Conservation (phyloP, 768 basidiomycete genomes). For the Panaeolus papilionaceus region DNA sequence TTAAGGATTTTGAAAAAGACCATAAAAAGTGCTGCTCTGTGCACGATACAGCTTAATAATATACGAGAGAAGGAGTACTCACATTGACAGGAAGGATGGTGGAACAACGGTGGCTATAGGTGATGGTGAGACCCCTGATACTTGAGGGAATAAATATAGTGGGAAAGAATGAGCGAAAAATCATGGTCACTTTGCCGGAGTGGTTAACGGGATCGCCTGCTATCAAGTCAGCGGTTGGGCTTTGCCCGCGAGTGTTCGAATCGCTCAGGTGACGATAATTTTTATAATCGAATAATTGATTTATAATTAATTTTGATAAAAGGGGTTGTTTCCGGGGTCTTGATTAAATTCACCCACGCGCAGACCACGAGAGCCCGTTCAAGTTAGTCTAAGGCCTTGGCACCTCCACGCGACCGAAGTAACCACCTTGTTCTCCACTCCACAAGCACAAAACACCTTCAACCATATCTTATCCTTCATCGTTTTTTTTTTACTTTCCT, state of each 20-base stretch:
- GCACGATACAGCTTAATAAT: background rate
- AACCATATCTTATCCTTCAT: slow-evolving; percentile 23
- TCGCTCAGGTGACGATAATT: slow-evolving; percentile 39
- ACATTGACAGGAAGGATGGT: slow-evolving; percentile 9
- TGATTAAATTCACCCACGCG: slow-evolving; percentile 42
- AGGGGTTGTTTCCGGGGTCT: slow-evolving; percentile 26
- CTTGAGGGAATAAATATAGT: background rate
- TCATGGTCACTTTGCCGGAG: slow-evolving; percentile 87
- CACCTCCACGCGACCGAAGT: slow-evolving; percentile 47
- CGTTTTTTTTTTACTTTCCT: slow-evolving; percentile 16
- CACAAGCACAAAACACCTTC: slow-evolving; percentile 21
- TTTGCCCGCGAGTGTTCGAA: slow-evolving; percentile 42
- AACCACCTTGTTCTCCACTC: slow-evolving; percentile 31
- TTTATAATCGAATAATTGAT: slow-evolving; percentile 19
- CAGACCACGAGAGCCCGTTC: slow-evolving; percentile 45
- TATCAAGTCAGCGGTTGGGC: slow-evolving; percentile 42
- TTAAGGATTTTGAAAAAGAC: background rate
- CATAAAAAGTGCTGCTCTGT: background rate
- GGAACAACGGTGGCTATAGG: slow-evolving; percentile 11
- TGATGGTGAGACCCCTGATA: background rate
- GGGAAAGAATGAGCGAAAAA: background rate
- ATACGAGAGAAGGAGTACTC: background rate
- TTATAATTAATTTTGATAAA: background rate
- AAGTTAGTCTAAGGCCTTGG: slow-evolving; percentile 28
- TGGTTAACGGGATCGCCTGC: slow-evolving; percentile 91